phyloP scores from a whole-genome alignment of 257 asterid species.

The Gentiana macrophylla region DNA sequence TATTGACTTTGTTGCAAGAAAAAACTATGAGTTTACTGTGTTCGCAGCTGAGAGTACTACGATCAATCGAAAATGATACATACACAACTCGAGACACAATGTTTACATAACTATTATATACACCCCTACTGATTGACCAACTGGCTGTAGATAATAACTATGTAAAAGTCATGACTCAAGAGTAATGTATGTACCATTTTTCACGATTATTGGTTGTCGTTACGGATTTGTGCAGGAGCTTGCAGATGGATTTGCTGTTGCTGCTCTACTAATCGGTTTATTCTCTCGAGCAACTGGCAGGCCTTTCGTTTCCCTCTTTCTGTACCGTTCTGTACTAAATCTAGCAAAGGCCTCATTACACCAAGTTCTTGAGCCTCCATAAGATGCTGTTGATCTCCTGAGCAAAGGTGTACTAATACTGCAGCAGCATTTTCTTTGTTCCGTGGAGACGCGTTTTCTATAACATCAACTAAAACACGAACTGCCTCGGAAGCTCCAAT shows the following conservation, averaged over 20 bases:
- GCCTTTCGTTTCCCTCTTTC: slow-evolving; percentile 93
- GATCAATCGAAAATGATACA: too few relatives aligned
- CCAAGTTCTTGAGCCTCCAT: slow-evolving; percentile 69
- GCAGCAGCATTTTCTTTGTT: slow-evolving; percentile 89
- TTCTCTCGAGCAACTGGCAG: slow-evolving; percentile 65
- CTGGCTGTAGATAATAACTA: too few relatives aligned
- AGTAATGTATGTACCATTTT: neutral
- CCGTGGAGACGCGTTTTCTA: slow-evolving; percentile 66
- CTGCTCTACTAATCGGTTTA: slow-evolving; percentile 63
- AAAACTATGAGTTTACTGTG: neutral
- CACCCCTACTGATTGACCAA: too few relatives aligned
- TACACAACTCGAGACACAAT: too few relatives aligned
- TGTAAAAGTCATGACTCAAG: too few relatives aligned
- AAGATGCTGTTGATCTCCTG: slow-evolving; percentile 62
- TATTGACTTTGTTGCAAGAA: too few relatives aligned
- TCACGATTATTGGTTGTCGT: slow-evolving; percentile 21
- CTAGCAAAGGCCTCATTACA: slow-evolving; percentile 50
- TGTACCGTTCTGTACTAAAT: slow-evolving; percentile 69
- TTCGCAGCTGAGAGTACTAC: neutral
- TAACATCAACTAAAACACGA: slow-evolving; percentile 62
- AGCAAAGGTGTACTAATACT: slow-evolving; percentile 78
- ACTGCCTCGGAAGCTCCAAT: slow-evolving; percentile 83
- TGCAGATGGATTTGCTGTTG: slow-evolving; percentile 49
- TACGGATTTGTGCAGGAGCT: slow-evolving; percentile 32
- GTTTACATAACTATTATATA: too few relatives aligned